Evolutionary conservation across 1,284 basidiomycete species (phyloP), one percentile per base, ranked within the genome.

Genomic region (Puccinia triticina): DNA sequence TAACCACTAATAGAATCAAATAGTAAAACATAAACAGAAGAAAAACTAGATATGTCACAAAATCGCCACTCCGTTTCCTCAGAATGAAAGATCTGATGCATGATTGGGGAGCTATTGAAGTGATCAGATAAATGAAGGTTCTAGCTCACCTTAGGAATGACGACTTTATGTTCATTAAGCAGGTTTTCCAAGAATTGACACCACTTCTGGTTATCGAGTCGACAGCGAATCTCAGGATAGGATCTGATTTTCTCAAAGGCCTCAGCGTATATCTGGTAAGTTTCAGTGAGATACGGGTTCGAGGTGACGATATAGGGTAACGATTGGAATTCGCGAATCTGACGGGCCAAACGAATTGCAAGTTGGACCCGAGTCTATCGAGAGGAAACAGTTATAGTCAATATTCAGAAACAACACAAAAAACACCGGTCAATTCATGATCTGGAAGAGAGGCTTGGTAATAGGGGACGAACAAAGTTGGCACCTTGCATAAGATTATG

Each of bases 301-400:
- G 93, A 94, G 77, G 95, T 94, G 12, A 95, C 94, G 37, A 94
- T 91, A 86, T 93, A 96, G 0, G 95, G 94, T 57, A 96, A 88
- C 1, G 91, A 89, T 88, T 96, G 94, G 84, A 96, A 89, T 85
- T 96, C 94, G 82, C 93, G 90, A 83, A 96, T 89, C 64, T 95
- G 90, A 87, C 96, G 94, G 3, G 94, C 93, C 86, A 96, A 93
- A 69, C 94, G 91, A 21, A 95, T 91, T 18, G 95, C 93, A 11
- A 96, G 88, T 86, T 96, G 95, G 18, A 92, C 92, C 71, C 94
- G 91, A 48, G 96, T 93, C 77, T 80, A 61, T 16, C 34, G 32
- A 21, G 37, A 66, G 3, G n/a, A 48, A 48, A 34, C 16, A 2
- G 11, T 4, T 2, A 12, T n/a, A 10, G n/a, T 26, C 21, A 48